phyloP scores from a whole-genome alignment of 1,139 yeast genomes.

The Lodderomyces oxycetoniae region DNA sequence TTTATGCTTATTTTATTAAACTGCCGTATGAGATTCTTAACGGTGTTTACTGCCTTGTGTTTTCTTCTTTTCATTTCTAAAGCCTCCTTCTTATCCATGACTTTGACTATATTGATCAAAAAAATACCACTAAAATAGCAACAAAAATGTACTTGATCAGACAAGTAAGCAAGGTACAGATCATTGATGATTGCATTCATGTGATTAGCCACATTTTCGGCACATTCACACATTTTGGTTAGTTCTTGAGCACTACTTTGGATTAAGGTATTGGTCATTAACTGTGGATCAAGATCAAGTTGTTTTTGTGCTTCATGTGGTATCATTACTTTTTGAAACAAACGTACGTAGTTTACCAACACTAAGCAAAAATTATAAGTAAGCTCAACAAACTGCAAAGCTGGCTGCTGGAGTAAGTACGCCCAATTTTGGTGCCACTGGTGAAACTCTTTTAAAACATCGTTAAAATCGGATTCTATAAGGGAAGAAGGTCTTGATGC shows the following conservation, averaged over 20 bases:
- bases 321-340: too few species aligned
- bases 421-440: slow-evolving; percentile 72
- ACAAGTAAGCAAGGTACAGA: slow-evolving; percentile 61
- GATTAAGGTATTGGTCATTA: background rate
- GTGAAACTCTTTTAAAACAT: slow-evolving; percentile 36
- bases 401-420: slow-evolving; percentile 65
- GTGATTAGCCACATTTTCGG: slow-evolving; percentile 41
- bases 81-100: too few species aligned
- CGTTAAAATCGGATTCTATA: slow-evolving; percentile 19
- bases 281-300: too few species aligned
- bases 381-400: slow-evolving; percentile 71
- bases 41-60: background rate
- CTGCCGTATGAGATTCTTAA: slow-evolving; percentile 24
- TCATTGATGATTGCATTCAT: slow-evolving; percentile 46
- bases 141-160: slow-evolving; percentile 63
- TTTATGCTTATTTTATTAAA: slow-evolving; percentile 27
- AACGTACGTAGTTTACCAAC: slow-evolving; percentile 36
- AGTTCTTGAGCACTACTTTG: too few species aligned
- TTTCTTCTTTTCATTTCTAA: slow-evolving; percentile 6
- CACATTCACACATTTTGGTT: slow-evolving; percentile 27
- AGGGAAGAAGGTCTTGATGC: background rate
- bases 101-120: slow-evolving; percentile 31
- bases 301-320: too few species aligned
- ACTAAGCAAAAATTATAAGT: slow-evolving; percentile 65
- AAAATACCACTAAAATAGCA: slow-evolving; percentile 49